Evolutionary conservation across 805 yeast genomes (phyloP), one percentile per base, ranked within the genome.

Genomic region (Suhomyces sp.): DNA sequence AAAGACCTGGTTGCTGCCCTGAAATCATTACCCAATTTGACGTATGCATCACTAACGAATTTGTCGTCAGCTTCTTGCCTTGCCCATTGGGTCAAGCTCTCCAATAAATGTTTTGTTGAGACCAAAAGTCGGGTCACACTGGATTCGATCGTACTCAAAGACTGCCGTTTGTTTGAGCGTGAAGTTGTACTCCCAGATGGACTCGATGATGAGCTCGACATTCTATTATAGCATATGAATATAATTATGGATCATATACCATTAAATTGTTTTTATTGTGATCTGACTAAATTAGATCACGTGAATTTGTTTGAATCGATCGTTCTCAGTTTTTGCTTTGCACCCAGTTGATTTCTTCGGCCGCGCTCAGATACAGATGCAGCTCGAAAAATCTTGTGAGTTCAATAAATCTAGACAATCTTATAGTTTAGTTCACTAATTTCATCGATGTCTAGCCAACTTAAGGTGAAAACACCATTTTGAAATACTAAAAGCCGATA

Each of bases 11-110:
- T 79, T 1, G 95, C 86, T 3, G 85, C 77, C 47, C 91, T 81
- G 68, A 88, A 93, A 58, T 91, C 97, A 53, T 90, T 93, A 0
- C 98, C 98, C 19, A 93, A 72, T 45, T 79, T 82, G 11, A 93
- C 98, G 56, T 88, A 93, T 3, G 88, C 84, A 50, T 88, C 87
- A 2, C 96, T 87, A 2, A 93, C 97, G 43, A 77, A 86, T 37
- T 77, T 76, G 29, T 90, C 98, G 16, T 81, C 73, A 5, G 87
- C 88, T n/a, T 75, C 71, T 15, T 77, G 78, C 42, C 77, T 72
- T 1, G 98, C 90, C 99, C 99, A 93, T 42, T 79, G 86, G 0
- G 95, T 87, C 33, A 93, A 65, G 12, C 86, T 74, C 50, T 87
- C 95, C n/a, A 93, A 67, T 9, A 91, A 68, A 39, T 86, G 88